Percentiles rank a stretch among this genome's conserved stretches.
phyloP scores from a whole-genome alignment of 495 filamentous ascomycete species.

The Penicillium bialowiezense region DNA sequence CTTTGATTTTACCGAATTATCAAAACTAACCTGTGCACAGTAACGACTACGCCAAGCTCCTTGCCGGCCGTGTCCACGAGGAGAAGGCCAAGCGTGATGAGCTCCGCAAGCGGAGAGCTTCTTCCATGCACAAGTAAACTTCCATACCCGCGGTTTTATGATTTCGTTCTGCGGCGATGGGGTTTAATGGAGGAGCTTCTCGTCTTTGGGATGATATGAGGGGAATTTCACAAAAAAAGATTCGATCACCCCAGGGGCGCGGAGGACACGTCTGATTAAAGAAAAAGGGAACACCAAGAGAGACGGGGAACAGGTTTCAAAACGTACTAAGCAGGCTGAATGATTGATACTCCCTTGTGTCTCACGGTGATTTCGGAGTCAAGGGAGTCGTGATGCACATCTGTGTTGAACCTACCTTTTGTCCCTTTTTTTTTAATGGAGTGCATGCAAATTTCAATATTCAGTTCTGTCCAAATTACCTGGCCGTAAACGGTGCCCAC shows the following conservation, averaged over 20 bases:
- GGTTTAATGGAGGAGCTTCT: conserved; percentile 38
- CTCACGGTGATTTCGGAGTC: conserved; percentile 18
- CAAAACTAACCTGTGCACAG: conserved; percentile 31
- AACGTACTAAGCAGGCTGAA: conserved; percentile 17
- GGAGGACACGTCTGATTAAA: conserved; percentile 27
- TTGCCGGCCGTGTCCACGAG: conserved; percentile 93
- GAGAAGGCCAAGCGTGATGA: conserved; percentile 89
- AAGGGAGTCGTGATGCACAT: conserved; percentile 18
- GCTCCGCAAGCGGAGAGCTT: conserved; percentile 90
- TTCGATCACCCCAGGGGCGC: conserved; percentile 26
- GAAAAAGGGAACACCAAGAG: conserved; percentile 23
- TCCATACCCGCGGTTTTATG: conserved; percentile 22
- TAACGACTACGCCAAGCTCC: conserved; percentile 89
- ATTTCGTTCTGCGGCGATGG: conserved; percentile 35
- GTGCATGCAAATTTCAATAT: conserved; percentile 31
- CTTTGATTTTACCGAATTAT: not conserved
- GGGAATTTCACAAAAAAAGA: conserved; percentile 25
- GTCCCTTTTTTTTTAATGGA: conserved; percentile 33
- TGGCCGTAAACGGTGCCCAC: not conserved
- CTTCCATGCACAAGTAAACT: conserved; percentile 89
- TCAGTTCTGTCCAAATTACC: conserved; percentile 9
- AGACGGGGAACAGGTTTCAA: conserved; percentile 21
- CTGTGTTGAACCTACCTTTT: conserved; percentile 31
- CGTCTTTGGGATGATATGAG: conserved; percentile 22
- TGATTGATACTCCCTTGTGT: conserved; percentile 20